Conservation (phyloP, 257 asterid species). For the Salvia miltiorrhiza region DNA sequence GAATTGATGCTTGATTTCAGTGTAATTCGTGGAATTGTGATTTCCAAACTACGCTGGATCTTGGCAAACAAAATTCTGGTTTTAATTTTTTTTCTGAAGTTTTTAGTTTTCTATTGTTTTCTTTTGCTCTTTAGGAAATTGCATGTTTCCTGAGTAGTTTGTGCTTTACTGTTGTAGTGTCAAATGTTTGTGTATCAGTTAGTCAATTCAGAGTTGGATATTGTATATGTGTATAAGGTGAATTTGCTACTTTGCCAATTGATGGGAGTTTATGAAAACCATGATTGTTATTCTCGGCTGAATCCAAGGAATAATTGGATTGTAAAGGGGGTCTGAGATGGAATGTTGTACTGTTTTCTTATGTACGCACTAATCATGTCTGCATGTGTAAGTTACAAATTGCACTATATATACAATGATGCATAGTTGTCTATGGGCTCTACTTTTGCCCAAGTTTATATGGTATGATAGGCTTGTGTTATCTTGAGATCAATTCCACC, state of each 20-base stretch:
- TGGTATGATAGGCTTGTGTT: background rate
- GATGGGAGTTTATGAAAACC: background rate
- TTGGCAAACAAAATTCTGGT: background rate
- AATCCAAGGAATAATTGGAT: background rate
- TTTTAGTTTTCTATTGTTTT: background rate
- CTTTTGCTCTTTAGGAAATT: background rate
- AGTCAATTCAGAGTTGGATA: constrained; percentile 5
- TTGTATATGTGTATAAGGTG: background rate
- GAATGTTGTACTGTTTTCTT: constrained; percentile 9
- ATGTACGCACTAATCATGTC: background rate
- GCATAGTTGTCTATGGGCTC: background rate
- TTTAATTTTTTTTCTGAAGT: background rate
- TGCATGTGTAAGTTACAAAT: background rate
- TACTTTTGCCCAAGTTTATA: background rate
- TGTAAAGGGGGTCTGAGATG: constrained; percentile 1
- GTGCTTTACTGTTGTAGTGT: background rate
- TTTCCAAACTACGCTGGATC: background rate
- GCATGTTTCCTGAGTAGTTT: background rate
- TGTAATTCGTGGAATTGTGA: constrained; percentile 9
- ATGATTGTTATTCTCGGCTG: background rate
- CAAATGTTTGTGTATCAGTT: background rate
- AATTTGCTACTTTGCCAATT: background rate
- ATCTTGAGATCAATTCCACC: background rate
- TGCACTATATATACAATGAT: background rate
- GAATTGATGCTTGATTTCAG: constrained; percentile 5